phyloP scores from a whole-genome alignment of 306 rosid genomes.

The Quercus gilva region DNA sequence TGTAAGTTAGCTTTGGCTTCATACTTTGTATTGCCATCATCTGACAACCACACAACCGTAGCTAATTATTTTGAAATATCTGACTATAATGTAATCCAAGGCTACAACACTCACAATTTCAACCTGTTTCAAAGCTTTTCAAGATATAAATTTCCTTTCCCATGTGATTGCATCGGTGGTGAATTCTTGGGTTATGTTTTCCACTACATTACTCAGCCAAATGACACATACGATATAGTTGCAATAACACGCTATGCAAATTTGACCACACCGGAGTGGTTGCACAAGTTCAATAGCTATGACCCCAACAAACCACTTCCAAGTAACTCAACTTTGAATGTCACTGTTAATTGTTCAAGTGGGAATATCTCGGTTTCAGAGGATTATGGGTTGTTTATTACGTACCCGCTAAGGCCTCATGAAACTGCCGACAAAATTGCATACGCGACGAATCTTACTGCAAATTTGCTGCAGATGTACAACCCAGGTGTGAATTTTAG shows the following conservation, averaged over 20 bases:
- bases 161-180: slow-evolving; percentile 50
- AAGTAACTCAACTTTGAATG: slow-evolving; percentile 25
- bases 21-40: slow-evolving; percentile 24
- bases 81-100: slow-evolving; percentile 17
- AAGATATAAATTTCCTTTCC: slow-evolving; percentile 32
- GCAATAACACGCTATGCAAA: slow-evolving; percentile 33
- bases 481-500: slow-evolving; percentile 44
- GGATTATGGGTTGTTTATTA: slow-evolving; percentile 60
- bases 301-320: slow-evolving; percentile 22
- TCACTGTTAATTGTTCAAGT: slow-evolving; percentile 62
- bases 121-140: slow-evolving; percentile 24
- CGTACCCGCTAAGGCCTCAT: slow-evolving; percentile 51
- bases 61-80: slow-evolving; percentile 25
- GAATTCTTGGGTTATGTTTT: slow-evolving; percentile 50
- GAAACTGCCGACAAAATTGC: slow-evolving; percentile 50
- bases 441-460: background rate
- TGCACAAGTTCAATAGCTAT: slow-evolving; percentile 38
- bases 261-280: slow-evolving; percentile 43
- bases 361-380: slow-evolving; percentile 48
- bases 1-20: slow-evolving; percentile 70
- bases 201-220: slow-evolving; percentile 8
- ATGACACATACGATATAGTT: slow-evolving; percentile 35
- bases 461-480: slow-evolving; percentile 29
- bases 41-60: slow-evolving; percentile 17
- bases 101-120: slow-evolving; percentile 31